Percentiles rank a stretch among this genome's conserved stretches.
Conservation (phyloP, 345 rosid species). For the Ailanthus altissimus region DNA sequence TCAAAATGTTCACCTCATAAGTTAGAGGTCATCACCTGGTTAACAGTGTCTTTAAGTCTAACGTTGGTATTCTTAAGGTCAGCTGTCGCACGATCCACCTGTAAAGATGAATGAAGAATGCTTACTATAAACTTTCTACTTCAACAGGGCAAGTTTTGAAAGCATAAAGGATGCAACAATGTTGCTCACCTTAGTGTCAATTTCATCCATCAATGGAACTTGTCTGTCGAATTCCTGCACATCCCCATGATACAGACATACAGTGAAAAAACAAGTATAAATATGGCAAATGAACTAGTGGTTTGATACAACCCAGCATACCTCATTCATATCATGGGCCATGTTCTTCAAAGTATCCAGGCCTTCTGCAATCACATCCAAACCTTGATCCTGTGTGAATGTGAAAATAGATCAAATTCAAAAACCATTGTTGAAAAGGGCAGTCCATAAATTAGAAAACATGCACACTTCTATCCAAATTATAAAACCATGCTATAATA, state of each 20-base stretch:
- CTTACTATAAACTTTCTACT: slow-evolving; percentile 17
- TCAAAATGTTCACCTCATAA: slow-evolving; percentile 10
- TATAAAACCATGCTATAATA: slow-evolving; percentile 13
- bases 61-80: slow-evolving; percentile 97
- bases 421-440: too few relatives aligned
- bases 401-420: too few relatives aligned
- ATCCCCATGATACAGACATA: slow-evolving; percentile 12
- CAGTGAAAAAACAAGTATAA: slow-evolving; percentile 20
- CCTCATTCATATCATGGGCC: slow-evolving; percentile 99
- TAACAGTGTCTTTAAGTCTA: slow-evolving; percentile 93
- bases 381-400: slow-evolving; percentile 81
- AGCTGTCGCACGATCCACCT: slow-evolving; percentile 94
- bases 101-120: slow-evolving; percentile 20
- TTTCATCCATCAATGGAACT: slow-evolving; percentile 98
- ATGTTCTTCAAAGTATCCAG: slow-evolving; percentile 91
- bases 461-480: slow-evolving; percentile 6
- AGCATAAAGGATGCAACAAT: slow-evolving; percentile 6
- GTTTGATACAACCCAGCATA: slow-evolving; percentile 27
- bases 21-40: slow-evolving; percentile 59
- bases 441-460: too few relatives aligned
- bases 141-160: slow-evolving; percentile 8
- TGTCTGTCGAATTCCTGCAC: slow-evolving; percentile 93
- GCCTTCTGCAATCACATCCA: slow-evolving; percentile 93
- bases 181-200: slow-evolving; percentile 75
- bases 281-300: slow-evolving; percentile 16